Conservation (phyloP, 2,329 filamentous ascomycete species). For the Balansia obtecta region DNA sequence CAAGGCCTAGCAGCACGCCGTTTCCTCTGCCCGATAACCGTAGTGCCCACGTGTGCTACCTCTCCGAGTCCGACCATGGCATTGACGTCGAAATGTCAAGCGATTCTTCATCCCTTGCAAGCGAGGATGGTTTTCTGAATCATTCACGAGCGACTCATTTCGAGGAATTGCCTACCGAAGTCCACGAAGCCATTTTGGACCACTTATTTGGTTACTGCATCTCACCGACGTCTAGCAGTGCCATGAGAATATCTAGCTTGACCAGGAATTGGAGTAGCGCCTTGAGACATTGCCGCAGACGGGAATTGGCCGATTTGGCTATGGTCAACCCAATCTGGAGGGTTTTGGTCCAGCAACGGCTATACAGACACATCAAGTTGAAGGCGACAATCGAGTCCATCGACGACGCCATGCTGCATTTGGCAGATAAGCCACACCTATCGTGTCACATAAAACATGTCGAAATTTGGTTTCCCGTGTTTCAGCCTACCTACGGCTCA, state of each 20-base stretch:
- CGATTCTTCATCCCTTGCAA: conserved; percentile 7
- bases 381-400: conserved; percentile 57
- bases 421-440: conserved; percentile 45
- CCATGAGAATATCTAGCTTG: conserved; percentile 38
- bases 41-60: conserved; percentile 16
- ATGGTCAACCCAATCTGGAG: conserved; percentile 53
- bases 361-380: conserved; percentile 66
- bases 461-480: conserved; percentile 69
- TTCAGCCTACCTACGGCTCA: conserved; percentile 41
- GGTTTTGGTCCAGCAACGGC: conserved; percentile 53
- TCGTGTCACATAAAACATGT: conserved; percentile 56
- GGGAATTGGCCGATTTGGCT: conserved; percentile 53
- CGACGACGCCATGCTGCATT: conserved; percentile 47
- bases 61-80: conserved; percentile 14
- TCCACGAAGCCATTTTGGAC: conserved; percentile 61
- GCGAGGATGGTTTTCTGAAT: conserved; percentile 9
- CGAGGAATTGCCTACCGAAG: conserved; percentile 50
- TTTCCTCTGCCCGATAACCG: conserved; percentile 43
- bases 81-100: conserved; percentile 6
- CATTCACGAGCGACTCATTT: conserved; percentile 23
- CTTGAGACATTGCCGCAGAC: conserved; percentile 53
- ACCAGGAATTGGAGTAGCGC: conserved; percentile 51
- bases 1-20: conserved; percentile 46
- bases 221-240: conserved; percentile 45
- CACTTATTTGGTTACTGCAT: conserved; percentile 57